These are phyloP conservation scores for Cicer pinnatifidum DNA, from an alignment of 306 rosid species.

Conservation along the genomic window DNA sequence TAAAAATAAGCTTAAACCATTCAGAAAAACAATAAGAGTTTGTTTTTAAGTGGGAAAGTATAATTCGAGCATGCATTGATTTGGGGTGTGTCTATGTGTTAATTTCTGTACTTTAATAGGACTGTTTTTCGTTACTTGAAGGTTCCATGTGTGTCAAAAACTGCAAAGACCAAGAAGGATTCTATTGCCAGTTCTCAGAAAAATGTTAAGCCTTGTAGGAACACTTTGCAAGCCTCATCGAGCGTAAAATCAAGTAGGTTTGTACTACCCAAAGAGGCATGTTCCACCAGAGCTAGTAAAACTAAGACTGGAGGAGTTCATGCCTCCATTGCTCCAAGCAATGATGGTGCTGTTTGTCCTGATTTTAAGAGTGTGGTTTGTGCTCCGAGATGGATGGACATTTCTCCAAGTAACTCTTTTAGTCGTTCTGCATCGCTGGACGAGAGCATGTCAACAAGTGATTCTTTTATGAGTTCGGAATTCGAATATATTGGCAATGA, in stretches of 20 bases:
- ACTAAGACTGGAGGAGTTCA: constrained; percentile 36
- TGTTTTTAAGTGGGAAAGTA: background rate
- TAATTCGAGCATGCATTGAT: background rate
- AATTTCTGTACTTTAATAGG: constrained; percentile 28
- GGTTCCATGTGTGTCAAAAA: constrained; percentile 62
- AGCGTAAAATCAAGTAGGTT: constrained; percentile 45
- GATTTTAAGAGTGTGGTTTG: constrained; percentile 27
- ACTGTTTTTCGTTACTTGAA: constrained; percentile 36
- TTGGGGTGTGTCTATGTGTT: constrained; percentile 4
- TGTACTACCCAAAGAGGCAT: constrained; percentile 39
- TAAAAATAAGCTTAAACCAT: background rate
- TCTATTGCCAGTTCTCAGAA: constrained; percentile 37
- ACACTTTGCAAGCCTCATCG: constrained; percentile 39
- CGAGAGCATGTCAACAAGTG: constrained; percentile 49
- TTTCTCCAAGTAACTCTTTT: constrained; percentile 50
- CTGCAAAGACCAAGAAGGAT: constrained; percentile 57
- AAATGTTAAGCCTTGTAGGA: constrained; percentile 33
- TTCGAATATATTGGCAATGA: constrained; percentile 46
- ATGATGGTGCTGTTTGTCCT: constrained; percentile 35
- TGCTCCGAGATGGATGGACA: constrained; percentile 40
- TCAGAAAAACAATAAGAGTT: background rate
- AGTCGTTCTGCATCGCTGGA: constrained; percentile 35
- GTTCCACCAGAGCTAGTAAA: constrained; percentile 34
- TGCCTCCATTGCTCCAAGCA: constrained; percentile 35
- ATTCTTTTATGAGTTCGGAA: constrained; percentile 51